A percentile compares a stretch with the other conserved stretches of the same genome.
Conservation (phyloP, 352 stramenopile genomes). For the Globisporangium sylvaticum region DNA sequence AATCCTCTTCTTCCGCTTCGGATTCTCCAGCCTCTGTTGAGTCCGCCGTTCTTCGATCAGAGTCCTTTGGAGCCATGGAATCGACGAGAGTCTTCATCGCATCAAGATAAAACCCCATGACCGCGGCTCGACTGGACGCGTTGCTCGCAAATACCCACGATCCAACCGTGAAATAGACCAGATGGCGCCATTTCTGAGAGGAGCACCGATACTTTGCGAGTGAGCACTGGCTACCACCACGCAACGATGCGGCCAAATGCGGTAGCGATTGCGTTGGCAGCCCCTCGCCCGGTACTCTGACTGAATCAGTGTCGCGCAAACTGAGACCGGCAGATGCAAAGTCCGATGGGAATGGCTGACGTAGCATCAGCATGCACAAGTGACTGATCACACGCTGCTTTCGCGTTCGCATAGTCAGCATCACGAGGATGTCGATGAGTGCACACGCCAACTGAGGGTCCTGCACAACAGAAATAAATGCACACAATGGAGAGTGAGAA, state of each 20-base stretch:
- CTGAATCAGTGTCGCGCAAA: not conserved
- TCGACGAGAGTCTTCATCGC: constrained; percentile 45
- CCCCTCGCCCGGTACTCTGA: constrained; percentile 8
- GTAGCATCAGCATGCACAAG: constrained; percentile 55
- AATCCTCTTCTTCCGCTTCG: constrained; percentile 28
- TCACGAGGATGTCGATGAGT: constrained; percentile 33
- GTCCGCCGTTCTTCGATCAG: not conserved
- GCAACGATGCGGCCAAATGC: constrained; percentile 29
- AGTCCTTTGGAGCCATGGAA: constrained; percentile 3
- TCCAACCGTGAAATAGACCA: constrained; percentile 54
- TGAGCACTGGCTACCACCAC: constrained; percentile 30
- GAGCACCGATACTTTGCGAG: constrained; percentile 42
- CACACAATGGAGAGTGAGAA: not conserved
- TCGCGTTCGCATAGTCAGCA: constrained; percentile 39
- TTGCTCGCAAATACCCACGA: constrained; percentile 44
- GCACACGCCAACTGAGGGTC: constrained; percentile 44
- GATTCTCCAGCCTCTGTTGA: constrained; percentile 11
- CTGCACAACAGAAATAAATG: constrained; percentile 20
- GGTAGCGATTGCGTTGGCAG: constrained; percentile 31
- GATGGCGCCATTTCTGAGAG: constrained; percentile 41
- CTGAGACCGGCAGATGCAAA: not conserved
- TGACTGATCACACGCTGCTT: constrained; percentile 39
- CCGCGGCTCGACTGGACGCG: constrained; percentile 20
- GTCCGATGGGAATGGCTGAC: constrained; percentile 42
- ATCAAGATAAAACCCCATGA: constrained; percentile 43